phyloP scores from a whole-genome alignment of 2,329 filamentous ascomycete genomes.

The Bipolaris zeicola region DNA sequence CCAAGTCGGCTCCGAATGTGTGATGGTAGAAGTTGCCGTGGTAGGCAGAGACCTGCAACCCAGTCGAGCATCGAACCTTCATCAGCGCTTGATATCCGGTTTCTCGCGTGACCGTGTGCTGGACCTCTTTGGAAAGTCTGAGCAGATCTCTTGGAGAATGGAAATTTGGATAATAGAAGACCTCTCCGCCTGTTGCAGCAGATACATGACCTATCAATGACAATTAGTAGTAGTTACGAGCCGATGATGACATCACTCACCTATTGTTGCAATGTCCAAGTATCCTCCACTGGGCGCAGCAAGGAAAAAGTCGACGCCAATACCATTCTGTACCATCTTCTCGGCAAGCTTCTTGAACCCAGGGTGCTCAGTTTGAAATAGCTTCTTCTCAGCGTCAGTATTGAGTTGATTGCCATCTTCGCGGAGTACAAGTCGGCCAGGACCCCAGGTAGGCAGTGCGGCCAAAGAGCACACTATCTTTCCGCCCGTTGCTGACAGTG shows the following conservation, averaged over 20 bases:
- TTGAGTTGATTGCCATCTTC: slow-evolving; percentile 82
- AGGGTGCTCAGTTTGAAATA: slow-evolving; percentile 88
- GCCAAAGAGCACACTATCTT: slow-evolving; percentile 89
- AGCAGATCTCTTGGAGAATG: slow-evolving; percentile 82
- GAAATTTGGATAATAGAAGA: slow-evolving; percentile 97
- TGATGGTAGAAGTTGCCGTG: slow-evolving; percentile 97
- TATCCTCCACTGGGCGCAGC: slow-evolving; percentile 89
- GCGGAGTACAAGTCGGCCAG: slow-evolving; percentile 80
- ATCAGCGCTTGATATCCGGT: slow-evolving; percentile 95
- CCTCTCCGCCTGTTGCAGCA: slow-evolving; percentile 89
- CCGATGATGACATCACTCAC: slow-evolving; percentile 52
- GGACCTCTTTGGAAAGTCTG: slow-evolving; percentile 83
- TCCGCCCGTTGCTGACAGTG: slow-evolving; percentile 83
- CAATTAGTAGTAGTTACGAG: slow-evolving; percentile 6
- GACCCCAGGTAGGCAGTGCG: slow-evolving; percentile 89
- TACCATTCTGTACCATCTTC: slow-evolving; percentile 84
- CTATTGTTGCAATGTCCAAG: slow-evolving; percentile 89
- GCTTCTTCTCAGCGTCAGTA: slow-evolving; percentile 88
- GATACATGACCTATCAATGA: slow-evolving; percentile 71
- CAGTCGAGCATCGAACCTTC: slow-evolving; percentile 98
- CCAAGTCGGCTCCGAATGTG: slow-evolving; percentile 90
- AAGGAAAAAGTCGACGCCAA: slow-evolving; percentile 93
- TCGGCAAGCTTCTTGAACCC: slow-evolving; percentile 84
- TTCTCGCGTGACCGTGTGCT: slow-evolving; percentile 83
- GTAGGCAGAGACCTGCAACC: slow-evolving; percentile 90